phyloP scores from a whole-genome alignment of 2,329 filamentous ascomycete species.

The Teratosphaeria gauchensis region DNA sequence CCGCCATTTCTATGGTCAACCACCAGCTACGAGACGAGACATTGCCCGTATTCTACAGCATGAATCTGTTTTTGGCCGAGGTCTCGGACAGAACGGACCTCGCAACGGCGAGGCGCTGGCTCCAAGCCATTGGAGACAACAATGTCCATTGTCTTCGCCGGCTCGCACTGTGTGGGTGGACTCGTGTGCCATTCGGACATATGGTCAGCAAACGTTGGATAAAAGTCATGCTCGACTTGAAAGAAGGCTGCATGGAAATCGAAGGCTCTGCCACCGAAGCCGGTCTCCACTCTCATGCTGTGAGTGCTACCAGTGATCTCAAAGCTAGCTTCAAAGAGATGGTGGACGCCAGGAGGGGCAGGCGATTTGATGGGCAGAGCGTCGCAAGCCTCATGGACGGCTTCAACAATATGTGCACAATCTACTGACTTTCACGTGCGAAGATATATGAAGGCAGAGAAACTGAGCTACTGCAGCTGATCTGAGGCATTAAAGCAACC shows the following conservation, averaged over 20 bases:
- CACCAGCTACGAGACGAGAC: constrained; percentile 14
- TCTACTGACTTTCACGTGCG: not conserved
- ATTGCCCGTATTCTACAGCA: constrained; percentile 15
- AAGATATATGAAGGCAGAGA: not conserved
- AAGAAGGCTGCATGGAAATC: constrained; percentile 8
- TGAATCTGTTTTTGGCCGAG: constrained; percentile 17
- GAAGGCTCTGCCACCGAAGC: not conserved
- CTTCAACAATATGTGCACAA: not conserved
- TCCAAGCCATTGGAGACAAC: constrained; percentile 10
- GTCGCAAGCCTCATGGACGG: not conserved
- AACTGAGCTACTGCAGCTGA: no score
- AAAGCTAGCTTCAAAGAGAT: not conserved
- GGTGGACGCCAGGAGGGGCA: not conserved
- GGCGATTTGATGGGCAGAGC: not conserved
- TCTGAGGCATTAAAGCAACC: no score
- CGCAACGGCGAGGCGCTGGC: constrained; percentile 11
- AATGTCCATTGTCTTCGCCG: constrained; percentile 11
- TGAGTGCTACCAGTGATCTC: not conserved
- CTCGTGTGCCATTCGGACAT: constrained; percentile 14
- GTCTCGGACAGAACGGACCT: constrained; percentile 12
- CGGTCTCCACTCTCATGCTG: not conserved
- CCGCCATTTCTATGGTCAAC: constrained; percentile 11
- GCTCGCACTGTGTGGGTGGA: constrained; percentile 16
- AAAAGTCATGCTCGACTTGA: constrained; percentile 12
- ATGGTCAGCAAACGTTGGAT: constrained; percentile 14